Percentiles rank a stretch among this genome's conserved stretches.
Conservation (phyloP, 1,139 yeast species). For the Debaryomyces nepalensis region DNA sequence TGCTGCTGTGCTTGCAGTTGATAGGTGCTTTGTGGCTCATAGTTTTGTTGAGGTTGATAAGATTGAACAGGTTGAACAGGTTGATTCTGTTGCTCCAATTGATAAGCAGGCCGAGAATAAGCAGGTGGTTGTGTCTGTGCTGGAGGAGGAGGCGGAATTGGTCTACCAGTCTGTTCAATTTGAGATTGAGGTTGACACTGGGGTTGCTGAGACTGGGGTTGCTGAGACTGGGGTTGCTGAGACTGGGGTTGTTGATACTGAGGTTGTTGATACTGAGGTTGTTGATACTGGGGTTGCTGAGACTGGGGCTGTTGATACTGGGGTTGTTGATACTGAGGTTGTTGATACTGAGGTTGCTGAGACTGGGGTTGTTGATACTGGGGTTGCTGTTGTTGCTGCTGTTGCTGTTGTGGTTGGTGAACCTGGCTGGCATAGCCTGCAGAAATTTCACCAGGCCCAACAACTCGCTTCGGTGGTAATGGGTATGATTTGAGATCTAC, state of each 20-base stretch:
- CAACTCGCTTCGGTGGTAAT: conserved; percentile 45
- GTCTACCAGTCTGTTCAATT: conserved; percentile 12
- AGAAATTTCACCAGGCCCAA: conserved; percentile 22
- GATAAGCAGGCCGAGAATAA: conserved; percentile 4
- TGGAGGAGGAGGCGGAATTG: conserved; percentile 9
- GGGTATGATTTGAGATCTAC: conserved; percentile 37
- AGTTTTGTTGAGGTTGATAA: conserved; percentile 8
- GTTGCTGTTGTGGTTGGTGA: neutral
- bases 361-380: conserved; percentile 2
- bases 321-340: neutral
- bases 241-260: neutral
- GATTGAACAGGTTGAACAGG: neutral
- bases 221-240: conserved; percentile 13
- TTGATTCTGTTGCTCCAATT: neutral
- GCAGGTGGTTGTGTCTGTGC: conserved; percentile 13
- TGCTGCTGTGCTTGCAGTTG: neutral
- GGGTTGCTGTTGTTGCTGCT: neutral
- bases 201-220: conserved; percentile 4
- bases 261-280: conserved; percentile 8
- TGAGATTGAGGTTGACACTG: conserved; percentile 7
- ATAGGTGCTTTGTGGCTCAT: neutral
- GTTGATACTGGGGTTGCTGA: neutral
- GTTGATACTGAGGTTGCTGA: conserved; percentile 1
- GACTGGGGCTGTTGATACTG: neutral
- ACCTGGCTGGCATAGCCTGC: neutral